Conservation (phyloP, 495 filamentous ascomycete genomes). For the Delitschia confertaspora region DNA sequence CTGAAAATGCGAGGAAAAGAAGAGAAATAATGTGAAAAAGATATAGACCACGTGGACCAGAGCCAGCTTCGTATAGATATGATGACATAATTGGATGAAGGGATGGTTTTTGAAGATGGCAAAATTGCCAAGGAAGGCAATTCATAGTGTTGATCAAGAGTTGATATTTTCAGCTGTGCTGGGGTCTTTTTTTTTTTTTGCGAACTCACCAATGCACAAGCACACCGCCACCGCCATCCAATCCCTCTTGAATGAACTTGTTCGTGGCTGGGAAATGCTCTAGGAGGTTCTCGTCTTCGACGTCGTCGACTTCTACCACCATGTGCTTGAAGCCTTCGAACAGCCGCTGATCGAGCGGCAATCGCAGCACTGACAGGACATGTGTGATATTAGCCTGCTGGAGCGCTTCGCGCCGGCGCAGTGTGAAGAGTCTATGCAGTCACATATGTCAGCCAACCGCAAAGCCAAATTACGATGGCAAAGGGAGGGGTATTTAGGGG, state of each 20-base stretch:
- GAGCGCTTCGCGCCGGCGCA: conserved; percentile 59
- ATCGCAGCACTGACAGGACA: conserved; percentile 70
- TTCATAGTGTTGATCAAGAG: conserved; percentile 14
- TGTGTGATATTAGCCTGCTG: conserved; percentile 73
- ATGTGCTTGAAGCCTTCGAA: conserved; percentile 57
- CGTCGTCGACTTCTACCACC: conserved; percentile 77
- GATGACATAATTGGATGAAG: conserved; percentile 3
- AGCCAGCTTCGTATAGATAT: not conserved
- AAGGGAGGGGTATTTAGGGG: conserved; percentile 2
- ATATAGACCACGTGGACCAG: not conserved
- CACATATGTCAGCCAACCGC: conserved; percentile 13
- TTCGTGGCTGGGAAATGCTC: conserved; percentile 67
- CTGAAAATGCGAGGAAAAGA: conserved; percentile 1
- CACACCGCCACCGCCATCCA: conserved; percentile 57
- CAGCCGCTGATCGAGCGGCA: conserved; percentile 47
- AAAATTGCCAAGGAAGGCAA: conserved; percentile 34
- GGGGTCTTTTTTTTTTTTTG: too few species aligned
- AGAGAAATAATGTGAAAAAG: not conserved
- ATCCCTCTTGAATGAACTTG: conserved; percentile 70
- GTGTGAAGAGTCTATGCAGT: conserved; percentile 57
- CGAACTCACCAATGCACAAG: conserved; percentile 65
- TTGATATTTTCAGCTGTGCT: conserved; percentile 24
- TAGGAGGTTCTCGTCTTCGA: conserved; percentile 75
- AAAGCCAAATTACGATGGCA: not conserved
- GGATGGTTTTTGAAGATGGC: conserved; percentile 18